phyloP scores from a whole-genome alignment of 2,329 filamentous ascomycete genomes.

The Talaromyces pinophilus region DNA sequence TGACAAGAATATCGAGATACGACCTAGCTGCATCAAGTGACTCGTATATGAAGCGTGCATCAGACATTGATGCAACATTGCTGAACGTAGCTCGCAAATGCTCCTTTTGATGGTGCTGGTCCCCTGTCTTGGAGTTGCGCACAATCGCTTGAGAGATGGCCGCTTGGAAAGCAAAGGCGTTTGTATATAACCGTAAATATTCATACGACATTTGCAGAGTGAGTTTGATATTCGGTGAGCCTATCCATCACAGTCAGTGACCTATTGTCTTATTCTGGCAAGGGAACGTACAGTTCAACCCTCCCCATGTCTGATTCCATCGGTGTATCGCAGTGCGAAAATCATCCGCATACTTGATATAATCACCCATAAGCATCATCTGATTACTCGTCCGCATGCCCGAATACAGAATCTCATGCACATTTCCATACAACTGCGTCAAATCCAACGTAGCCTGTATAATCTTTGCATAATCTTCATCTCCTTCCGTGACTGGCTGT shows the following conservation, averaged over 20 bases:
- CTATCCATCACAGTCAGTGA: constrained; percentile 37
- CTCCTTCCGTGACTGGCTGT: constrained; percentile 58
- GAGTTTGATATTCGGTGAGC: constrained; percentile 65
- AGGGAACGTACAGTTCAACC: constrained; percentile 57
- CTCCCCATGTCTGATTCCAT: constrained; percentile 71
- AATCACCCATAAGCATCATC: constrained; percentile 69
- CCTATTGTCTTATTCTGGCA: neutral
- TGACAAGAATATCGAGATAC: constrained; percentile 61
- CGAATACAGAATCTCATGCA: constrained; percentile 72
- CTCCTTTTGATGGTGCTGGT: constrained; percentile 41
- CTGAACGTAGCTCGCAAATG: constrained; percentile 50
- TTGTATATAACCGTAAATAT: constrained; percentile 71
- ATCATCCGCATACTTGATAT: constrained; percentile 74
- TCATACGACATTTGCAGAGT: constrained; percentile 70
- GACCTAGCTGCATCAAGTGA: constrained; percentile 65
- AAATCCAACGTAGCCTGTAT: constrained; percentile 72
- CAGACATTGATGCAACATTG: constrained; percentile 61
- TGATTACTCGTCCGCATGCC: constrained; percentile 69
- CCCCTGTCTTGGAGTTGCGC: constrained; percentile 40
- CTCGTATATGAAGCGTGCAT: constrained; percentile 67
- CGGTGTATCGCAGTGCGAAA: constrained; percentile 68
- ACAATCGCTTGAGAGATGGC: constrained; percentile 58
- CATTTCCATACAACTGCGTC: constrained; percentile 71
- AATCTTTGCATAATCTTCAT: constrained; percentile 67
- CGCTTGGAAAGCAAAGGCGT: constrained; percentile 74